Conservation (phyloP, 129 eudicot species). For the Sambucus nigra region DNA sequence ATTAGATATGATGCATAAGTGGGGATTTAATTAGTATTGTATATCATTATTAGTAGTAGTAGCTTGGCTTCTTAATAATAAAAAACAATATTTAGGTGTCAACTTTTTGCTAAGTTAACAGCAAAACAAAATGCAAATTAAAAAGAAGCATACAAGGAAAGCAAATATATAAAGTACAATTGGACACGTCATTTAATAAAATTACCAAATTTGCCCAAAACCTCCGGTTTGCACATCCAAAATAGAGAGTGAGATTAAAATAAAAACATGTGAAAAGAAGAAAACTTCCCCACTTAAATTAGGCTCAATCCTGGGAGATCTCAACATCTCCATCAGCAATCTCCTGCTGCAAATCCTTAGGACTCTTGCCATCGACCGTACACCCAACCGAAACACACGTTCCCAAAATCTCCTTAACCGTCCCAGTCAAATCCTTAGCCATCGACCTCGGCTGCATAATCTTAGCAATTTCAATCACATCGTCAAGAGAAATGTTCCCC, state of each 20-base stretch:
- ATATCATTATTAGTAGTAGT: no score
- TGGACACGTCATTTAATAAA: background rate
- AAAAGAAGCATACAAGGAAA: background rate
- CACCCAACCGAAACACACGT: constrained; percentile 71
- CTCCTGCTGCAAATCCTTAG: constrained; percentile 69
- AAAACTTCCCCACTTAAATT: background rate
- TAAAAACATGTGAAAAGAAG: background rate
- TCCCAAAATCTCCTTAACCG: constrained; percentile 69
- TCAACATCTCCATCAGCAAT: constrained; percentile 60
- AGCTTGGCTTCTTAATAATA: no score
- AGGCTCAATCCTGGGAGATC: constrained; percentile 40
- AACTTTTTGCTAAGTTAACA: no score
- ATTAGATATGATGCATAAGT: no score
- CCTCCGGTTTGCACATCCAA: background rate
- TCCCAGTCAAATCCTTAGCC: constrained; percentile 66
- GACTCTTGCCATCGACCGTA: constrained; percentile 63
- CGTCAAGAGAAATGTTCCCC: constrained; percentile 60
- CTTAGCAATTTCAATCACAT: constrained; percentile 66
- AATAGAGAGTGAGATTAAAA: background rate
- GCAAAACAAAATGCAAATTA: background rate
- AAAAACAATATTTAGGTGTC: no score
- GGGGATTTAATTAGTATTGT: no score
- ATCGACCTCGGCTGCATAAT: constrained; percentile 58
- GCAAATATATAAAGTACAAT: background rate
- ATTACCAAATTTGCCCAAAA: no score